Evolutionary conservation across 192 early-diverging fungal genomes (phyloP).

Genomic region (Coemansia sp.): DNA sequence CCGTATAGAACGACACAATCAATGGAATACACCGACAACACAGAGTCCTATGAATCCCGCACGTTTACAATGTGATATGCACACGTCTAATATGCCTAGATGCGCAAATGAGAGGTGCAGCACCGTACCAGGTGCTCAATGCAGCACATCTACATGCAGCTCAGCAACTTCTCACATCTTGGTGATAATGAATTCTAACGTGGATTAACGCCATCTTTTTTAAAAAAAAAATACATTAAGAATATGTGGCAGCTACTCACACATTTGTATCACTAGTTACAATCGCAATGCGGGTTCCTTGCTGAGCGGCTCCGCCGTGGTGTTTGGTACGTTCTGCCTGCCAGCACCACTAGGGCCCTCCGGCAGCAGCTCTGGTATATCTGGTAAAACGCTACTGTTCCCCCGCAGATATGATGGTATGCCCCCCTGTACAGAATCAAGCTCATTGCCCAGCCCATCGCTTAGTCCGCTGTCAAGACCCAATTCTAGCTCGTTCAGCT

Average conservation of each 20-base stretch:
- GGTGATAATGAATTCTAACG: background rate
- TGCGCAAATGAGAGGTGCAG: background rate
- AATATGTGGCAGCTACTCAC: background rate
- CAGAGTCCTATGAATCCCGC: background rate
- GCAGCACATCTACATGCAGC: background rate
- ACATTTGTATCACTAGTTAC: slow-evolving; percentile 10
- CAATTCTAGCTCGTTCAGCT: slow-evolving; percentile 94
- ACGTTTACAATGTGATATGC: background rate
- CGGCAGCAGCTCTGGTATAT: slow-evolving; percentile 44
- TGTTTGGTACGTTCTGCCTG: slow-evolving; percentile 2
- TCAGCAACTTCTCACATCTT: background rate
- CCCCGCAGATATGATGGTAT: slow-evolving; percentile 38
- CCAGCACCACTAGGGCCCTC: slow-evolving; percentile 26
- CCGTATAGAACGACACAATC: too few relatives aligned
- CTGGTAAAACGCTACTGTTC: slow-evolving; percentile 9
- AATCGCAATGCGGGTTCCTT: slow-evolving; percentile 40
- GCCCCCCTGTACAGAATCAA: slow-evolving; percentile 60
- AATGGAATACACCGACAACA: too few relatives aligned
- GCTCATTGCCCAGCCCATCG: slow-evolving; percentile 92
- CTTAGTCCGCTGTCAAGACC: slow-evolving; percentile 57
- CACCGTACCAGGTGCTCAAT: background rate
- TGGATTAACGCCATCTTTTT: background rate
- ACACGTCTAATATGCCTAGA: background rate
- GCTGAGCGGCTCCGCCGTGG: slow-evolving; percentile 2
- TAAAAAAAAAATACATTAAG: background rate